Percentiles rank a stretch among this genome's conserved stretches.
Conservation (phyloP, 306 rosid genomes). For the Ochetophila trinervis region DNA sequence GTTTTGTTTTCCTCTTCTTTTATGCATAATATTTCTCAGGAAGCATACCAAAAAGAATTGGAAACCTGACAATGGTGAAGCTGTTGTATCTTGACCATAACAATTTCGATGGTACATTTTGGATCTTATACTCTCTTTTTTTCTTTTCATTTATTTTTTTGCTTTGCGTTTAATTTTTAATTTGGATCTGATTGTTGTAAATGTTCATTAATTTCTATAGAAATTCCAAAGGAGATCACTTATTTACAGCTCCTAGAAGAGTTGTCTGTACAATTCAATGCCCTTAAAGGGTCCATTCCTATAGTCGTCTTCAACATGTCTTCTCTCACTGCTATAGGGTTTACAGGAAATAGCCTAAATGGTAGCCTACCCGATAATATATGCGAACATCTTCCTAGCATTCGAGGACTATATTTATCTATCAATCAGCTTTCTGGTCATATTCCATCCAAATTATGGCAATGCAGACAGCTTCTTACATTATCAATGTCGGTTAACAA, state of each 20-base stretch:
- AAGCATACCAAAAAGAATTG: constrained; percentile 22
- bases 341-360: neutral
- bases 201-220: neutral
- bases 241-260: neutral
- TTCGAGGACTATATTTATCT: neutral
- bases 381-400: constrained; percentile 9
- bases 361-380: neutral
- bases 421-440: neutral
- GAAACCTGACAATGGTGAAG: constrained; percentile 9
- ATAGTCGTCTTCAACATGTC: constrained; percentile 1
- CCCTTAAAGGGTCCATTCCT: constrained; percentile 13
- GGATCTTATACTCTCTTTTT: neutral
- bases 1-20: neutral
- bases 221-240: constrained; percentile 18
- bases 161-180: too few species aligned
- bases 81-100: constrained; percentile 1
- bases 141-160: too few species aligned
- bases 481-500: neutral
- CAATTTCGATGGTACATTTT: constrained; percentile 4
- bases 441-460: constrained; percentile 15
- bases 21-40: constrained; percentile 15
- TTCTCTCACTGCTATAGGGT: neutral
- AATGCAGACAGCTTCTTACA: neutral
- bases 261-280: neutral
- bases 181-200: too few species aligned